Evolutionary conservation across 768 basidiomycete species (phyloP), one percentile per base, ranked within the genome.

Genomic region (Mycena vulgaris): DNA sequence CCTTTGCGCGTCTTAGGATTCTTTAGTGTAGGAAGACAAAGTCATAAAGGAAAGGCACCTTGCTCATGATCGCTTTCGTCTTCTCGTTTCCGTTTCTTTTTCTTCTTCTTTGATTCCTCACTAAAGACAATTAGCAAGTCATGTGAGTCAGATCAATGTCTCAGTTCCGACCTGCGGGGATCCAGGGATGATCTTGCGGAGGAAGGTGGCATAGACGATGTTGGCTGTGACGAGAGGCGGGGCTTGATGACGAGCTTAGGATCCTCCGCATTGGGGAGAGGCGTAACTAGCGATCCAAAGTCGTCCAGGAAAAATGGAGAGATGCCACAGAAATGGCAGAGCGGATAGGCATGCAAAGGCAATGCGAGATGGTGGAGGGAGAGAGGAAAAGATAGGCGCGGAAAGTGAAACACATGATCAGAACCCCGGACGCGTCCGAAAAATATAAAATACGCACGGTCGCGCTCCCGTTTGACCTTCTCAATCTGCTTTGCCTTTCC

Each of bases 11-110:
- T 91, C 89, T 92, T 73, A 31, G 47, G 49, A 23, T 55, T 16
- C 66, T 63, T 71, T 63, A 65, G 16, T 62, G 56, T 47, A 56
- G 47, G 68, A 53, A 45, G 51, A 42, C 68, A 35, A 60, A 59
- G 61, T 45, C 55, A 35, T 37, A 62, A 66, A 53, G 40, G n/a
- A 56, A 17, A 40, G 45, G 42, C 51, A 67, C 71, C 78, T 60
- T 79, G 84, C 75, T 94, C 93, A 35, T 83, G 79, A 71, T 94
- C 93, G 72, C 91, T 92, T 42, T 88, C 89, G 11, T 86, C 83
- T 42, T 93, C 93, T 64, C 92, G 88, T 86, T 93, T 94, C 80
- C 94, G 92, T 77, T 95, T 95, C 83, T 94, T 94, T 83, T 93
- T 94, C 84, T 92, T 93, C 81, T 89, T 93, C 84, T 91, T 93